Base-by-base conservation (phyloP, 345 rosid genomes). In the Ricinus communis region DNA sequence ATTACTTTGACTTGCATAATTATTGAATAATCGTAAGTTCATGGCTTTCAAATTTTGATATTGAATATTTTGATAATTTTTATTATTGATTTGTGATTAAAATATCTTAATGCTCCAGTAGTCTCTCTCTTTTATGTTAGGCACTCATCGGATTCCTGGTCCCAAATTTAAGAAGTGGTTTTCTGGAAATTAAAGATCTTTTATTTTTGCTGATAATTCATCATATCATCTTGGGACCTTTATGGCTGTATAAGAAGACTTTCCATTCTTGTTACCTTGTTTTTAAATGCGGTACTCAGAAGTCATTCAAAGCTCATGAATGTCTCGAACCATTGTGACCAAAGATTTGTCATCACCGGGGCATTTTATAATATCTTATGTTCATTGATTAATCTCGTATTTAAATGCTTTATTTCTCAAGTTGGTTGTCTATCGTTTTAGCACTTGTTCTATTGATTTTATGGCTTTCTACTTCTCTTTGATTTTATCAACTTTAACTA, bases 401-500 rank as follows among this genome's bases (percentile, higher is more conserved):
- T 28, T 38, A 38, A 24, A 11, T 51, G 46, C 7, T 30, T 66
- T 33, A n/a, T 57, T 40, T 31, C 50, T 9, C n/a, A 12, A 18
- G 53, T 24, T 31, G 31, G 12, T 62, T 69, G 63, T 40, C 43
- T 18, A 33, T 5, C 40, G 53, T 43, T 56, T 43, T 21, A 43
- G 46, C 28, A 8, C 55, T 61, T 18, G 46, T 52, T 24, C 3
- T 14, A n/a, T 60, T 43, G 51, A 46, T 73, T 76, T 51, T 51
- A 66, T 68, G 65, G 14, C n/a, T 21, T 50, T 51, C 40, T 51
- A 18, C 24, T 43, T 64, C 25, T 54, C 28, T 24, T 50, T 60
- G 33, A 8, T 59, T 46, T 73, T 40, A 14, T 72, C 45, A 33
- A 58, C 58, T 31, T 67, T 55, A 62, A 67, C 19, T 66, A 47